A percentile compares a stretch with the other conserved stretches of the same genome.
phyloP scores from a whole-genome alignment of 2,329 filamentous ascomycete genomes.

The Sarocladium oryzae region DNA sequence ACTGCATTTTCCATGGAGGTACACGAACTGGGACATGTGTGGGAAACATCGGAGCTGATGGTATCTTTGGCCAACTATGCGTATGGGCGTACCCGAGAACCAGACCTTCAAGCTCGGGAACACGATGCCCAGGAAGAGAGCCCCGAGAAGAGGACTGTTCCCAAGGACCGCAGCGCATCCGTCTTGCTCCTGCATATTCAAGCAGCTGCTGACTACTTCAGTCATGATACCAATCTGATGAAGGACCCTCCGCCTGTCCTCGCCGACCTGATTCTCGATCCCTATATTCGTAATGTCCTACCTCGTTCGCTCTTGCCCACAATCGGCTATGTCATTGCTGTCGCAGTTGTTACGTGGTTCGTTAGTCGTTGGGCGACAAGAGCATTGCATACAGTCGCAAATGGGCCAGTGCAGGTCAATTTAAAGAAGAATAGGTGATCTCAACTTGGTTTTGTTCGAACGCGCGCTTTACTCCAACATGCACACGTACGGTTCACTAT shows the following conservation, averaged over 20 bases:
- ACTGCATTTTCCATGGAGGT: slow-evolving; percentile 69
- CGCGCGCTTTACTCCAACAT: not conserved
- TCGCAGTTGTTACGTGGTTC: slow-evolving; percentile 46
- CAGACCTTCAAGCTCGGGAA: slow-evolving; percentile 13
- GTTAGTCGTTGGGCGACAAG: slow-evolving; percentile 30
- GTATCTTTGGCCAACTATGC: slow-evolving; percentile 60
- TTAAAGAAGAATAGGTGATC: slow-evolving; percentile 27
- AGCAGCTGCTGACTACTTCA: slow-evolving; percentile 80
- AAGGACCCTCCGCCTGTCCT: slow-evolving; percentile 62
- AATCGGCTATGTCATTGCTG: slow-evolving; percentile 56
- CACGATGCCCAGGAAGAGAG: slow-evolving; percentile 2
- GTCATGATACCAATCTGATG: slow-evolving; percentile 70
- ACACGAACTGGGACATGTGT: slow-evolving; percentile 54
- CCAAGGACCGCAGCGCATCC: slow-evolving; percentile 30
- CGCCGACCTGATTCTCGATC: slow-evolving; percentile 80
- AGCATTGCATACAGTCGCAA: slow-evolving; percentile 16
- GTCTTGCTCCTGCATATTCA: slow-evolving; percentile 66
- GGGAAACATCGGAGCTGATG: slow-evolving; percentile 55
- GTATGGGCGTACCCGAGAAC: slow-evolving; percentile 35
- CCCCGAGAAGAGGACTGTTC: not conserved
- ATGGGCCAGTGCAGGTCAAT: slow-evolving; percentile 15
- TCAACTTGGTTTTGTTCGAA: not conserved
- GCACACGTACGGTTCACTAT: not conserved
- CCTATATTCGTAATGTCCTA: slow-evolving; percentile 72
- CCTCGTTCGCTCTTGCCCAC: slow-evolving; percentile 73